These are phyloP conservation scores for Debaryomyces fabryi DNA, from an alignment of 1,139 yeast genomes.

Conservation along the genomic window DNA sequence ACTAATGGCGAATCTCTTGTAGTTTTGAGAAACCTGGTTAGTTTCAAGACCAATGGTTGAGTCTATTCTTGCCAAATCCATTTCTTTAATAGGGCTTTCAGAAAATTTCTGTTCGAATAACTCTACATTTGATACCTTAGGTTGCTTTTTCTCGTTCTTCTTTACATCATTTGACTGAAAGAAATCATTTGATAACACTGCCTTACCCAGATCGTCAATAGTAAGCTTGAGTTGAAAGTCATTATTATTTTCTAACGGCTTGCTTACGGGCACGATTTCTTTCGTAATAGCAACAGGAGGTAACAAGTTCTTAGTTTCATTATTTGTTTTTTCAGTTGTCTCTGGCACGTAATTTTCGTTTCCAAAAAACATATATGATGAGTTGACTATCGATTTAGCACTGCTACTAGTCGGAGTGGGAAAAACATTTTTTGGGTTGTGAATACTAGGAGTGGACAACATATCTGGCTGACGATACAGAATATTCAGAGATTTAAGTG, in stretches of 20 bases:
- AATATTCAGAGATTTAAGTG: neutral
- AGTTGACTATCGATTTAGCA: neutral
- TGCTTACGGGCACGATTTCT: neutral
- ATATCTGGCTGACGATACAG: neutral
- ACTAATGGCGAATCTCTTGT: neutral
- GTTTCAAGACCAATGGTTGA: slow-evolving; percentile 36
- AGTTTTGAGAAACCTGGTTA: slow-evolving; percentile 14
- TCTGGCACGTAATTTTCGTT: neutral
- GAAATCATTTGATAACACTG: slow-evolving; percentile 37
- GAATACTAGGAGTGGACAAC: slow-evolving; percentile 4
- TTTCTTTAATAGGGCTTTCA: slow-evolving; percentile 7
- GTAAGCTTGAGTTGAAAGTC: slow-evolving; percentile 41
- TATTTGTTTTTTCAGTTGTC: neutral
- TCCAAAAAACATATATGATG: neutral
- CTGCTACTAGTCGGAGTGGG: neutral
- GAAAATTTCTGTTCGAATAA: neutral
- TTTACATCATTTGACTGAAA: slow-evolving; percentile 10
- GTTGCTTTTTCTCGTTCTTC: neutral
- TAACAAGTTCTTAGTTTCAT: slow-evolving; percentile 4
- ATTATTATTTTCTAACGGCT: slow-evolving; percentile 6
- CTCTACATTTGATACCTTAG: neutral
- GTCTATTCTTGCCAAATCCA: slow-evolving; percentile 14
- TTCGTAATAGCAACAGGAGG: slow-evolving; percentile 8
- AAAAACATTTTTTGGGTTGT: neutral
- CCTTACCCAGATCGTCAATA: slow-evolving; percentile 51